A percentile compares a stretch with the other conserved stretches of the same genome.
phyloP scores from a whole-genome alignment of 495 filamentous ascomycete species.

The Xylaria telfairii region DNA sequence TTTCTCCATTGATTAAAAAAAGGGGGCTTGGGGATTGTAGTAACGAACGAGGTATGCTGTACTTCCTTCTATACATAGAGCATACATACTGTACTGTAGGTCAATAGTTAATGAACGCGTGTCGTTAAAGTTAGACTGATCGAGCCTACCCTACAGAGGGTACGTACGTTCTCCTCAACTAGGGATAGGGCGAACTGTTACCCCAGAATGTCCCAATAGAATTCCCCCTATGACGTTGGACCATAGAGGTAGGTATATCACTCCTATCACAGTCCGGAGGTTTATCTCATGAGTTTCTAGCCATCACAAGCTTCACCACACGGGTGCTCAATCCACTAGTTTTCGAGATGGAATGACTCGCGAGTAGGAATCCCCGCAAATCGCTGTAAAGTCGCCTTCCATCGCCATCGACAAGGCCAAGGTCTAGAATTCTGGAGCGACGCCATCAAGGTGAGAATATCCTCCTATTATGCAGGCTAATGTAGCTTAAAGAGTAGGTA shows the following conservation, averaged over 20 bases:
- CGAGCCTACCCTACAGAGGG: not conserved
- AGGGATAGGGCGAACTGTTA: not conserved
- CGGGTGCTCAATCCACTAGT: not conserved
- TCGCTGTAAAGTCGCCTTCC: not conserved
- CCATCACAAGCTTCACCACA: not conserved
- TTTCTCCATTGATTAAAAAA: not conserved
- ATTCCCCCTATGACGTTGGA: not conserved
- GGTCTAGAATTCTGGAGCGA: not conserved
- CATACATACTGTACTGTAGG: not conserved
- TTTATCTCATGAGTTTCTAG: not conserved
- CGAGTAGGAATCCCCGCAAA: not conserved
- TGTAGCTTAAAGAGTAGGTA: not conserved
- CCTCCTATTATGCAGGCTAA: not conserved
- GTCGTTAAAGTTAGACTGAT: not conserved
- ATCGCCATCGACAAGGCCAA: not conserved
- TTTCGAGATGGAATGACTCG: not conserved
- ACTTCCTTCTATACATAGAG: not conserved
- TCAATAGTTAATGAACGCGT: not conserved
- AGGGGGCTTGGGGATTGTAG: not conserved
- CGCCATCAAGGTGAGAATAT: not conserved
- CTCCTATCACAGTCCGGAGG: not conserved
- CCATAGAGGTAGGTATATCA: not conserved
- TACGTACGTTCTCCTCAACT: not conserved
- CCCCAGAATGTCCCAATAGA: not conserved
- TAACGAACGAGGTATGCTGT: not conserved